A percentile compares a stretch with the other conserved stretches of the same genome.
Evolutionary conservation across 1,139 yeast genomes (phyloP).

Genomic region (Lodderomyces theae): DNA sequence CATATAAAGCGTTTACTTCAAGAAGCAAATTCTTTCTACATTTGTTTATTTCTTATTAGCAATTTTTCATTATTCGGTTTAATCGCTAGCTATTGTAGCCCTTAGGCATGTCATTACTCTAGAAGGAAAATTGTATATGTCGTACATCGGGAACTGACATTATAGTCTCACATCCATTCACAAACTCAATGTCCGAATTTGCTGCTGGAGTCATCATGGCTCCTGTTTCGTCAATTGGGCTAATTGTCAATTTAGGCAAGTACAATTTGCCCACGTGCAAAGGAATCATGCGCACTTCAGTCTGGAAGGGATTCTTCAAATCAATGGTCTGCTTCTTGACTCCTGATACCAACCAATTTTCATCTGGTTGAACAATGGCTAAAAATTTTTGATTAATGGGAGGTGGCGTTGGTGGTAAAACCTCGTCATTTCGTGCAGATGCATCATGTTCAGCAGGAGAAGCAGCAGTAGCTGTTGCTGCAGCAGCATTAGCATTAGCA

Average conservation of each 20-base stretch:
- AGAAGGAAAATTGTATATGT: slow-evolving; percentile 59
- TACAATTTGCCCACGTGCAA: slow-evolving; percentile 68
- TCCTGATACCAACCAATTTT: slow-evolving; percentile 73
- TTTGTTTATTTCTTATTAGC: neutral
- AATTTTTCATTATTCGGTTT: too few relatives aligned
- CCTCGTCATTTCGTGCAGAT: too few relatives aligned
- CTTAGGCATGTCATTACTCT: slow-evolving; percentile 9
- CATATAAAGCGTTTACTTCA: too few relatives aligned
- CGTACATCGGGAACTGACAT: slow-evolving; percentile 73
- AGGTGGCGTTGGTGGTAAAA: neutral
- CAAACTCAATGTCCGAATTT: slow-evolving; percentile 58
- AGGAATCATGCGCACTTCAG: slow-evolving; percentile 62
- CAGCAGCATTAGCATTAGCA: neutral
- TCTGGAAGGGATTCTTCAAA: slow-evolving; percentile 14
- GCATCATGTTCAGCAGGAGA: too few relatives aligned
- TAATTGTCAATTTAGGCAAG: slow-evolving; percentile 63
- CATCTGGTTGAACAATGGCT: slow-evolving; percentile 33
- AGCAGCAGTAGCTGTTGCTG: too few relatives aligned
- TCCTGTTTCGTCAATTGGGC: slow-evolving; percentile 9
- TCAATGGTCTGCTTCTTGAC: slow-evolving; percentile 30
- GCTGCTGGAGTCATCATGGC: neutral
- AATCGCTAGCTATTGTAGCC: too few relatives aligned
- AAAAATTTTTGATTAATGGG: slow-evolving; percentile 15
- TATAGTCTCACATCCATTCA: slow-evolving; percentile 66
- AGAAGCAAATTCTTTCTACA: too few relatives aligned